Percentiles rank a stretch among this genome's conserved stretches.
Evolutionary conservation across 176 grass and related monocot species (phyloP).

Genomic region (Lolium rigidum): DNA sequence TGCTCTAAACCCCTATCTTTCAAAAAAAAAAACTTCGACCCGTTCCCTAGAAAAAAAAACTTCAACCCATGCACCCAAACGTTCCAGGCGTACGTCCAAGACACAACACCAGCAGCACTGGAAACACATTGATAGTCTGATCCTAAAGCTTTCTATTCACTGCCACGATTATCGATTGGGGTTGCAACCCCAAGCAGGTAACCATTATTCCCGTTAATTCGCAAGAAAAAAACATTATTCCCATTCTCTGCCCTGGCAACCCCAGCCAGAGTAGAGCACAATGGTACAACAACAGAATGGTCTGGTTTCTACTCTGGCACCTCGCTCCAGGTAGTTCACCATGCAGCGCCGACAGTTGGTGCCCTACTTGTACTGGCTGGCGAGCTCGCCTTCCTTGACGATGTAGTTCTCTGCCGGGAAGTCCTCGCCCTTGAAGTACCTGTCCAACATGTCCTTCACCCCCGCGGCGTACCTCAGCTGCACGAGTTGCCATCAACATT

Average conservation of each 20-base stretch:
- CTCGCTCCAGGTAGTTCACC: not conserved
- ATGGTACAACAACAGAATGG: conserved; percentile 17
- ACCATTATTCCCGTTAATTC: conserved; percentile 21
- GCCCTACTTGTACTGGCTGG: conserved; percentile 66
- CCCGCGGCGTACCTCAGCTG: conserved; percentile 82
- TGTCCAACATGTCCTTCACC: conserved; percentile 83
- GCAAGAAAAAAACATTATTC: conserved; percentile 26
- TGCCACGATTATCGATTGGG: not conserved
- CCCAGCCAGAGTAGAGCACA: not conserved
- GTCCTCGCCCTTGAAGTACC: conserved; percentile 91
- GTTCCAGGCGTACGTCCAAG: not conserved
- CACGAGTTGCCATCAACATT: not conserved
- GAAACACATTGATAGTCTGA: not conserved
- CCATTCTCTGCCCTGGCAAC: not conserved
- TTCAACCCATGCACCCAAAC: no score
- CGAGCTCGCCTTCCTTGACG: conserved; percentile 82
- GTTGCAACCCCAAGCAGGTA: not conserved
- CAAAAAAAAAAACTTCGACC: no score
- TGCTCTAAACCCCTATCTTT: no score
- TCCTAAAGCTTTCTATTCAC: not conserved
- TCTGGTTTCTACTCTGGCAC: conserved; percentile 4
- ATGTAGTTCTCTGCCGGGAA: conserved; percentile 88
- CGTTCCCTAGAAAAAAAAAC: no score
- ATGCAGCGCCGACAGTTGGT: not conserved
- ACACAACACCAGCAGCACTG: not conserved